Evolutionary conservation across 306 rosid species (phyloP).

Genomic region (Oemleria cerasiformis): DNA sequence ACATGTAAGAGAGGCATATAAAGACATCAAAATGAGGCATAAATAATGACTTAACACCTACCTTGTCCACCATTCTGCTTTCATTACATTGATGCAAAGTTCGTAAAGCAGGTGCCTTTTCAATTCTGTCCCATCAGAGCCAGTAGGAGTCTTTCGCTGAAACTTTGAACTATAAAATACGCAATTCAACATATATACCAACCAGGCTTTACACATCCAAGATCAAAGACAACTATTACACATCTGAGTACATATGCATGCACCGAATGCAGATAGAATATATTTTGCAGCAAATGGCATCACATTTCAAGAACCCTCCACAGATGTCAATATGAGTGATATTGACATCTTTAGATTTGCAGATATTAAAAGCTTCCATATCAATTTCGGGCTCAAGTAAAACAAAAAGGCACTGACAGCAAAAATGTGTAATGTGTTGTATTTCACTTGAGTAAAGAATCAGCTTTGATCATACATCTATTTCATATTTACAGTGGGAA

Average conservation of each 20-base stretch:
- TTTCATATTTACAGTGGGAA: conserved; percentile 39
- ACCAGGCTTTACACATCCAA: background rate
- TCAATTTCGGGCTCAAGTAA: background rate
- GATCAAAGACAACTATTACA: background rate
- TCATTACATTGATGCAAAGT: too few relatives aligned
- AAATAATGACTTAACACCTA: too few relatives aligned
- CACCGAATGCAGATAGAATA: background rate
- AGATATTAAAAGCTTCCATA: conserved; percentile 12
- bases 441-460: conserved; percentile 27
- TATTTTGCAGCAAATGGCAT: background rate
- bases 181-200: background rate
- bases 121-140: too few relatives aligned
- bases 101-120: too few relatives aligned
- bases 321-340: background rate
- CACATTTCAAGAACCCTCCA: background rate
- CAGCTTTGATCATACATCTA: conserved; percentile 32
- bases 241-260: background rate
- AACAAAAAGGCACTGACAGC: background rate
- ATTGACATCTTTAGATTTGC: background rate
- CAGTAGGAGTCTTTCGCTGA: background rate
- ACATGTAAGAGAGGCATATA: too few relatives aligned
- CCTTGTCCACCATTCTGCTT: too few relatives aligned
- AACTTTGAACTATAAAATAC: background rate
- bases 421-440: background rate
- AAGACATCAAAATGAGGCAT: too few relatives aligned